Conservation (phyloP, 2,329 filamentous ascomycete genomes). For the Gyromitra esculenta region DNA sequence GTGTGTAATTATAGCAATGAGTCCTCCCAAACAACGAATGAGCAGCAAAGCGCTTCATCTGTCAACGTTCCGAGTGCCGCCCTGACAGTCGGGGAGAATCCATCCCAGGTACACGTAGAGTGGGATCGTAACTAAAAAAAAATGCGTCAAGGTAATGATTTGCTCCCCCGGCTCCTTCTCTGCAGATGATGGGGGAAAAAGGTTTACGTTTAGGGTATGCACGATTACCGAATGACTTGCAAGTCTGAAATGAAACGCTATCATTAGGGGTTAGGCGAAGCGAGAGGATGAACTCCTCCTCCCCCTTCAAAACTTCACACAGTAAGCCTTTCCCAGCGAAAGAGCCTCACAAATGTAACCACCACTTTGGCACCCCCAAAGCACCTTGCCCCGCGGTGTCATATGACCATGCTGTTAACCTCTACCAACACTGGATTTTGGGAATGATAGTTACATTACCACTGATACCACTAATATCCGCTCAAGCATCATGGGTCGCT, state of each 20-base stretch:
- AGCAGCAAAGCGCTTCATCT: slow-evolving; percentile 12
- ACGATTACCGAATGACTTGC: slow-evolving; percentile 39
- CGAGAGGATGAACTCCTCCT: background rate
- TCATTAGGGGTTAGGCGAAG: background rate
- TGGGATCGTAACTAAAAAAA: slow-evolving; percentile 30
- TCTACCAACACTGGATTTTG: too few species aligned
- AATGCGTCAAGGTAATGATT: slow-evolving; percentile 4
- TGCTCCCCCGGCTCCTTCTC: background rate
- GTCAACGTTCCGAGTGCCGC: slow-evolving; percentile 10
- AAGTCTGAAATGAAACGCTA: slow-evolving; percentile 15
- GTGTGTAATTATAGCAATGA: slow-evolving; percentile 38
- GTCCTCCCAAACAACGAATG: slow-evolving; percentile 15
- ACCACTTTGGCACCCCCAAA: background rate
- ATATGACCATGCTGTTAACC: too few species aligned
- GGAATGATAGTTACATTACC: too few species aligned
- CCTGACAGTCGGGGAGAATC: background rate
- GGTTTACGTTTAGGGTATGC: slow-evolving; percentile 16
- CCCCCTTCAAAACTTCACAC: too few species aligned
- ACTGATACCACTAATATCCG: too few species aligned
- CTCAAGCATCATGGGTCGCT: too few species aligned
- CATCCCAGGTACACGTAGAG: background rate
- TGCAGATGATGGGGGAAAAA: slow-evolving; percentile 5
- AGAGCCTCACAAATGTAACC: background rate
- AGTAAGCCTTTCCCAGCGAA: background rate
- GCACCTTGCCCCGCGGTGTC: too few species aligned